Base-by-base conservation (phyloP, 2,329 filamentous ascomycete species). In the Exophiala viscosa region DNA sequence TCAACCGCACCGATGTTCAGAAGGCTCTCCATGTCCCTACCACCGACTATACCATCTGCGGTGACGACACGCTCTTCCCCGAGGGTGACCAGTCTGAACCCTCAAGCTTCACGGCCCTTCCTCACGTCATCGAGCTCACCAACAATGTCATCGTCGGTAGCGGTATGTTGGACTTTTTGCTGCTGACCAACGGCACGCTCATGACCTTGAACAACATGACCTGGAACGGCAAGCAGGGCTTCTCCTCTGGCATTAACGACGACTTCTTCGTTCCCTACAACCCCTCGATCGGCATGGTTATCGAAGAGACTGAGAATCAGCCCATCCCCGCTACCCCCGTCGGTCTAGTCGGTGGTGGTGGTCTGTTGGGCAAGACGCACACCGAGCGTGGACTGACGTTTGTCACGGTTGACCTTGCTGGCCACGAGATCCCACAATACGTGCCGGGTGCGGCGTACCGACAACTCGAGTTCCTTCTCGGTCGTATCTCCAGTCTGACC, bases 381-480 rank as follows among this genome's bases (percentile, higher is more conserved):
- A 53, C 57, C 0, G 74, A 77, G 66, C 68, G 75, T 23, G 74
- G 74, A 0, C 54, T 77, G 49, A 75, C 71, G 0, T 77, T 75
- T 55, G 57, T 57, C 15, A 46, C 52, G 10, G 60, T 64, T 8
- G 33, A 62, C 7, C 43, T 63, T 18, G 54, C 60, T n/a, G 64
- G 64, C n/a, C 64, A 66, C 43, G 60, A 69, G 55, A 67, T 80
- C 5, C 79, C 79, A 0, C 82, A 87, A 67, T 90, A 87, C 63
- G 79, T 82, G 14, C 85, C 87, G 0, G 79, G 76, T 11, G 84
- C 83, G 0, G 79, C 84, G 0, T 89, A 87, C 65, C 74, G 88
- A 32, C 84, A 88, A 52, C 66, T 93, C 15, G 88, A 93, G 74
- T 86, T 87, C 62, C 67, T 93, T 61, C 74, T 95, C 1, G 88